A percentile compares a stretch with the other conserved stretches of the same genome.
phyloP scores from a whole-genome alignment of 495 filamentous ascomycete genomes.

The Talaromyces stipitatus region DNA sequence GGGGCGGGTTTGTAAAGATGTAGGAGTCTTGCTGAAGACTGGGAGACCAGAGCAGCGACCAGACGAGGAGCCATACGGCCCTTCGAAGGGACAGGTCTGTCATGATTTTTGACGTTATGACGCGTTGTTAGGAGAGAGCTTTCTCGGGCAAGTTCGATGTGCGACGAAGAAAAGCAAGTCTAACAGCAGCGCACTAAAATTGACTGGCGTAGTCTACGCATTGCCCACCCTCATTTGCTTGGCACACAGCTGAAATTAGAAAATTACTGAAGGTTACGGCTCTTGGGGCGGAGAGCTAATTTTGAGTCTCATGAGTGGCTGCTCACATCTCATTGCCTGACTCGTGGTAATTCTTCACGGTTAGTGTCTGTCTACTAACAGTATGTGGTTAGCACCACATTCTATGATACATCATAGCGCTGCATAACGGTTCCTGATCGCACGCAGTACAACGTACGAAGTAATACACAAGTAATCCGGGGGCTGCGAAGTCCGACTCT shows the following conservation, averaged over 20 bases:
- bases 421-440: too few species aligned
- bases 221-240: neutral
- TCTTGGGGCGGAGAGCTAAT: neutral
- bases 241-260: neutral
- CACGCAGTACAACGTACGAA: too few species aligned
- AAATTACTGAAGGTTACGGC: neutral
- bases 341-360: neutral
- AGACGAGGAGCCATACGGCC: constrained; percentile 4
- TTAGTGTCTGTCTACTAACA: neutral
- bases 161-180: neutral
- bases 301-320: neutral
- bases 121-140: neutral
- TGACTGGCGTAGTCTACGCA: neutral
- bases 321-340: neutral
- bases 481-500: too few species aligned
- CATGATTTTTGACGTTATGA: neutral
- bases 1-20: neutral
- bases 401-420: too few species aligned
- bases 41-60: constrained; percentile 3
- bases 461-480: too few species aligned
- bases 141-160: neutral
- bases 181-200: neutral
- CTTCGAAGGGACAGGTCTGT: neutral
- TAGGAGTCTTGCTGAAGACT: neutral
- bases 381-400: neutral